A percentile compares a stretch with the other conserved stretches of the same genome.
These are phyloP conservation scores for Didymella pinodella DNA, from an alignment of 2,329 filamentous ascomycete genomes.

Conservation along the genomic window DNA sequence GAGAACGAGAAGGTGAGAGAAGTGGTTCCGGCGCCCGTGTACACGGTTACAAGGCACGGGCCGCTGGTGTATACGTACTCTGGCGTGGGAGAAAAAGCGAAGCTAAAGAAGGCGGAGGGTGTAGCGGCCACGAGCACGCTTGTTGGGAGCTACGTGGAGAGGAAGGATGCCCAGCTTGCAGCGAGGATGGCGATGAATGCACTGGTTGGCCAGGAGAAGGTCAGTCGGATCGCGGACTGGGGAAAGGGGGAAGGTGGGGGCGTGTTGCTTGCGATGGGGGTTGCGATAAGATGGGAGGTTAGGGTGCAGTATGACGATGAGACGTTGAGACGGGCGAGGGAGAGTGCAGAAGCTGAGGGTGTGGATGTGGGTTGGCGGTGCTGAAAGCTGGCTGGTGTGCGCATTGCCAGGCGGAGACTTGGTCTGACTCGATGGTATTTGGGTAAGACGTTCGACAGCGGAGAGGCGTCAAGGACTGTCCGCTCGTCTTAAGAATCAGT, in stretches of 20 bases:
- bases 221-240: conserved; percentile 21
- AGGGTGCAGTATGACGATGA: conserved; percentile 31
- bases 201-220: conserved; percentile 16
- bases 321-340: conserved; percentile 24
- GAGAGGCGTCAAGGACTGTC: neutral
- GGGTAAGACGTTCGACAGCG: neutral
- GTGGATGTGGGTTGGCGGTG: conserved; percentile 10
- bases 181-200: conserved; percentile 25
- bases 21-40: conserved; percentile 27
- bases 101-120: conserved; percentile 9
- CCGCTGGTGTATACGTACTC: conserved; percentile 21
- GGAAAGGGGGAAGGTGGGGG: conserved; percentile 19
- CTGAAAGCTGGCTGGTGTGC: neutral
- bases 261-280: conserved; percentile 29
- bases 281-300: conserved; percentile 29
- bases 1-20: conserved; percentile 20
- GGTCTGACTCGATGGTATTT: neutral
- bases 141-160: conserved; percentile 18
- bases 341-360: conserved; percentile 13
- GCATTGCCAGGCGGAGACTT: neutral
- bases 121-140: conserved; percentile 13
- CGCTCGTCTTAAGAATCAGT: neutral
- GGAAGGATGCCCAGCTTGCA: conserved; percentile 16
- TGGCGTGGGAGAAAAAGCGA: neutral
- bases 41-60: conserved; percentile 27